Percentiles rank a stretch among this genome's conserved stretches.
phyloP scores from a whole-genome alignment of 2,329 filamentous ascomycete genomes.

The Penicillium vulpinum region DNA sequence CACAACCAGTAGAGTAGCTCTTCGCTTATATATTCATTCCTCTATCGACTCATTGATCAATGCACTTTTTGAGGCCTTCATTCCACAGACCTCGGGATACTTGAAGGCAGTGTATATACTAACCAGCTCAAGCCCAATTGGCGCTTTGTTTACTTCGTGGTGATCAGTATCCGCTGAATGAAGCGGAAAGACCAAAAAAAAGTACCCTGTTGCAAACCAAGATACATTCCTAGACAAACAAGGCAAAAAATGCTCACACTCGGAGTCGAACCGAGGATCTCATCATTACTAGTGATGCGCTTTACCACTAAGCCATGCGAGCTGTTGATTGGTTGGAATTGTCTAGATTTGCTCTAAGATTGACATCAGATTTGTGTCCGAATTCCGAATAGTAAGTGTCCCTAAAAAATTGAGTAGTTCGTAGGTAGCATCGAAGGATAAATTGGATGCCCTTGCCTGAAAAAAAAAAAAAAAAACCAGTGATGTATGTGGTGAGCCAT shows the following conservation, averaged over 20 bases:
- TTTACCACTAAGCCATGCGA: conserved; percentile 2
- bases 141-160: not conserved
- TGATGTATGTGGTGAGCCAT: too few relatives aligned
- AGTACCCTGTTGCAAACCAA: not conserved
- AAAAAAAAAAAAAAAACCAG: too few relatives aligned
- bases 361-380: too few relatives aligned
- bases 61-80: not conserved
- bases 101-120: not conserved
- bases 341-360: too few relatives aligned
- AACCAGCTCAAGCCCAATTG: not conserved
- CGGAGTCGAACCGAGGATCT: conserved; percentile 1
- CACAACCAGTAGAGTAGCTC: not conserved
- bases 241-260: conserved; percentile 2
- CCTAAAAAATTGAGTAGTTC: too few relatives aligned
- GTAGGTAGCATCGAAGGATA: too few relatives aligned
- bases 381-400: too few relatives aligned
- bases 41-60: too few relatives aligned
- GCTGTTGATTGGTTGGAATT: too few relatives aligned
- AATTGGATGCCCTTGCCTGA: too few relatives aligned
- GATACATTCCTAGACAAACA: not conserved
- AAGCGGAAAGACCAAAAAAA: not conserved
- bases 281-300: conserved; percentile 2
- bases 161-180: not conserved
- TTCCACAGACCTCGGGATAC: not conserved
- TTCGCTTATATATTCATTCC: too few relatives aligned